Evolutionary conservation across 176 grass and related monocot genomes (phyloP).

Genomic region (Zizania latifolia): DNA sequence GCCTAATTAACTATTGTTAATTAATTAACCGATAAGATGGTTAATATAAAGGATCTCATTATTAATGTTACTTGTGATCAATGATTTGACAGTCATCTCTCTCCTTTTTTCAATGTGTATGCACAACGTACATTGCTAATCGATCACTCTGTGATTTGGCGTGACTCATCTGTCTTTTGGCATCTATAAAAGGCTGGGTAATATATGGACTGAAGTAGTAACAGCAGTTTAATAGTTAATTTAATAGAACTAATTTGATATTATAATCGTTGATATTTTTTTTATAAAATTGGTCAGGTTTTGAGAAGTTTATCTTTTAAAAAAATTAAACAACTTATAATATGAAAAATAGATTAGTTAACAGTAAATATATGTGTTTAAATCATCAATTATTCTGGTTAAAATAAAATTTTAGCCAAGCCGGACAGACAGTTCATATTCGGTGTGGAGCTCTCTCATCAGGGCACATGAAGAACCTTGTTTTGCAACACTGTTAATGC

Average conservation of each 20-base stretch:
- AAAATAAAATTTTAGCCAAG: no score
- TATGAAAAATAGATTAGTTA: background rate
- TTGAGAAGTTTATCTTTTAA: no score
- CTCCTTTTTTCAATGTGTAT: background rate
- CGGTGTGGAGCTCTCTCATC: background rate
- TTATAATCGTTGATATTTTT: no score
- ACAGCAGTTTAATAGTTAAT: no score
- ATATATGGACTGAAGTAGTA: background rate
- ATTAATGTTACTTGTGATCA: background rate
- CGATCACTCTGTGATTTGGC: background rate
- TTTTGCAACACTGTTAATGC: background rate
- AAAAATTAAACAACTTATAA: no score
- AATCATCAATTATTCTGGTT: background rate
- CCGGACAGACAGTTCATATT: conserved; percentile 2
- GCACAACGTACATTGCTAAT: background rate
- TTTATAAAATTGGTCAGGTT: no score
- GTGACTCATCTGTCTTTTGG: background rate
- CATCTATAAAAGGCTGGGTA: background rate
- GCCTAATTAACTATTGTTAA: background rate
- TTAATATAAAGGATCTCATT: conserved; percentile 3
- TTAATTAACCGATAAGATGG: background rate
- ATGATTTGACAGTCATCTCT: background rate
- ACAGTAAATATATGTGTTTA: background rate
- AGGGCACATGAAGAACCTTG: conserved; percentile 18
- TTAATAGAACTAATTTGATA: no score